These are phyloP conservation scores for Trichaptum fuscoviolaceum DNA, from an alignment of 768 basidiomycete genomes.

Conservation along the genomic window DNA sequence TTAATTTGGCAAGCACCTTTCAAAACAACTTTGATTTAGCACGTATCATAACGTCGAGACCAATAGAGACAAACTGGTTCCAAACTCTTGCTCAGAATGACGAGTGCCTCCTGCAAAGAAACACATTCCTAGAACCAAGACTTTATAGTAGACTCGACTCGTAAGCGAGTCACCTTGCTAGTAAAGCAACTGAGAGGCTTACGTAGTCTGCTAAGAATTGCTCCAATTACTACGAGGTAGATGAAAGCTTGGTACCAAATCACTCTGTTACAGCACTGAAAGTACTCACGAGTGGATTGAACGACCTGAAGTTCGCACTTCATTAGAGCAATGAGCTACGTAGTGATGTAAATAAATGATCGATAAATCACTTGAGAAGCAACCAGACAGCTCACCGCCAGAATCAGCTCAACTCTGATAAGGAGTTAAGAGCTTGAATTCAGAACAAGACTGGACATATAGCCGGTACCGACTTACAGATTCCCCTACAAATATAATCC, in stretches of 20 bases:
- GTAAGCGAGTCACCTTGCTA: background rate
- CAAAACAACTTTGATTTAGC: background rate
- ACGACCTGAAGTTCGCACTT: constrained; percentile 80
- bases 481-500: constrained; percentile 18
- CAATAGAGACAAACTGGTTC: constrained; percentile 46
- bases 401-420: constrained; percentile 51
- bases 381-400: constrained; percentile 49
- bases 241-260: background rate
- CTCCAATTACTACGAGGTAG: constrained; percentile 58
- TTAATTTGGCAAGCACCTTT: constrained; percentile 70
- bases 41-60: background rate
- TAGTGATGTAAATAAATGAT: background rate
- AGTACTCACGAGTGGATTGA: constrained; percentile 61
- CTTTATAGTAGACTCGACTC: constrained; percentile 44
- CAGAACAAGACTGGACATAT: too few species aligned
- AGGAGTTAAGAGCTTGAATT: background rate
- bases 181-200: constrained; percentile 16
- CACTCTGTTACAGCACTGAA: background rate
- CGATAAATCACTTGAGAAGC: background rate
- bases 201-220: constrained; percentile 75
- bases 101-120: constrained; percentile 80
- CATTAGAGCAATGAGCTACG: constrained; percentile 67
- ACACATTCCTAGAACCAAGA: constrained; percentile 85
- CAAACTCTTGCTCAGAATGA: constrained; percentile 81
- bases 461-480: constrained; percentile 17